Evolutionary conservation across 768 basidiomycete species (phyloP).

Genomic region (Tubosaeta sp.): DNA sequence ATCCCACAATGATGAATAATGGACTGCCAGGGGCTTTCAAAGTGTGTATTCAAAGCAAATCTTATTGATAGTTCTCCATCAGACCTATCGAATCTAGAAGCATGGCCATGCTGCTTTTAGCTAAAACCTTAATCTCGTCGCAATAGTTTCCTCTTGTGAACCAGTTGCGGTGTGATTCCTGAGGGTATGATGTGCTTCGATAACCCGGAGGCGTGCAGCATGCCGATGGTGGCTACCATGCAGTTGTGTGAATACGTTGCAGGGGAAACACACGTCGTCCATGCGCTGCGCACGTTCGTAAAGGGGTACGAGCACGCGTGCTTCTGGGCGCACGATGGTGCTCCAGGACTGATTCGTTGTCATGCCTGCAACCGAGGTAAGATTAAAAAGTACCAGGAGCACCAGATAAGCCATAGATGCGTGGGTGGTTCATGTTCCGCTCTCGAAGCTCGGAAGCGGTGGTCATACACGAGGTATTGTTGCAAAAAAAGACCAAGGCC

Average conservation of each 20-base stretch:
- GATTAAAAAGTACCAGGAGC: neutral
- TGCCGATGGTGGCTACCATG: constrained; percentile 6
- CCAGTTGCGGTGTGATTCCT: constrained; percentile 16
- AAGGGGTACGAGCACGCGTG: neutral
- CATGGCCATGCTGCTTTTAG: constrained; percentile 23
- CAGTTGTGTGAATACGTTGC: constrained; percentile 4
- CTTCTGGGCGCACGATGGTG: neutral
- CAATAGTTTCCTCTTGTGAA: constrained; percentile 17
- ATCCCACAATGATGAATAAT: neutral
- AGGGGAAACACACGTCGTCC: constrained; percentile 18
- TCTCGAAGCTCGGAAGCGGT: constrained; percentile 25
- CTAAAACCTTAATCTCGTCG: constrained; percentile 25
- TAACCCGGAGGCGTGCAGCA: constrained; percentile 12
- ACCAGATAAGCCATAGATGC: constrained; percentile 12
- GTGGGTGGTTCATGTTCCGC: constrained; percentile 21
- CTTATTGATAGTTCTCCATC: constrained; percentile 16
- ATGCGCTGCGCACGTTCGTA: neutral
- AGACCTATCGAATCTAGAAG: constrained; percentile 23
- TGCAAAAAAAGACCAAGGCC: constrained; percentile 12
- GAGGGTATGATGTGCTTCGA: constrained; percentile 11
- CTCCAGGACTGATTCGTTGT: neutral
- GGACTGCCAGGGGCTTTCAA: constrained; percentile 1
- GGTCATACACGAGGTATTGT: constrained; percentile 17
- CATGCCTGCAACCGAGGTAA: constrained; percentile 7
- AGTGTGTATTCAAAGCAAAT: constrained; percentile 14